Conservation (phyloP, 208 protist genomes). For the Crithidia bombi region DNA sequence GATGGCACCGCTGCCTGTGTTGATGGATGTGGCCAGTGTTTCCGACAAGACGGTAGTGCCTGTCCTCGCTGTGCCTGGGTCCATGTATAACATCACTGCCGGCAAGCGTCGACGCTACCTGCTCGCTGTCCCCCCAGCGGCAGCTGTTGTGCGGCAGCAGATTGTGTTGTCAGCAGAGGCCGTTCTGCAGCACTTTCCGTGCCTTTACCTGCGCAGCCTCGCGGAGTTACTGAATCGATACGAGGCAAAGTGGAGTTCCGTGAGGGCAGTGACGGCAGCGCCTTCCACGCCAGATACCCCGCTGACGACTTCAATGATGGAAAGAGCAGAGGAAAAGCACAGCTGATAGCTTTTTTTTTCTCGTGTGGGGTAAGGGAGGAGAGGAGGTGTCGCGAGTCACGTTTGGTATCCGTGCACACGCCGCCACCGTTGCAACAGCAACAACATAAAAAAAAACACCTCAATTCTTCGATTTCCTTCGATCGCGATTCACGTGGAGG, state of each 20-base stretch:
- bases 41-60: constrained; percentile 22
- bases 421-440: no score
- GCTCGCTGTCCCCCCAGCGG: constrained; percentile 16
- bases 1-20: not conserved
- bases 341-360: no score
- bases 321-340: no score
- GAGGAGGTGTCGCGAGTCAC: no score
- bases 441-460: no score
- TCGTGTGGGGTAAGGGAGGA: no score
- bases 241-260: constrained; percentile 22
- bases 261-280: not conserved
- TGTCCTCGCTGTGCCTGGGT: constrained; percentile 28
- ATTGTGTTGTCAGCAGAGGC: constrained; percentile 31
- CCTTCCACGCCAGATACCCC: no score
- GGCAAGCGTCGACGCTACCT: constrained; percentile 27
- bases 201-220: constrained; percentile 56
- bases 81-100: constrained; percentile 34
- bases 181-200: constrained; percentile 56
- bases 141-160: constrained; percentile 28
- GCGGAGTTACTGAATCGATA: constrained; percentile 40
- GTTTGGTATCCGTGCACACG: no score
- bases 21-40: not conserved
- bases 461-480: no score
- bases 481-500: no score
- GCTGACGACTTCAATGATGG: no score